Conservation (phyloP, 2,329 filamentous ascomycete species). For the Colletotrichum kahawae region DNA sequence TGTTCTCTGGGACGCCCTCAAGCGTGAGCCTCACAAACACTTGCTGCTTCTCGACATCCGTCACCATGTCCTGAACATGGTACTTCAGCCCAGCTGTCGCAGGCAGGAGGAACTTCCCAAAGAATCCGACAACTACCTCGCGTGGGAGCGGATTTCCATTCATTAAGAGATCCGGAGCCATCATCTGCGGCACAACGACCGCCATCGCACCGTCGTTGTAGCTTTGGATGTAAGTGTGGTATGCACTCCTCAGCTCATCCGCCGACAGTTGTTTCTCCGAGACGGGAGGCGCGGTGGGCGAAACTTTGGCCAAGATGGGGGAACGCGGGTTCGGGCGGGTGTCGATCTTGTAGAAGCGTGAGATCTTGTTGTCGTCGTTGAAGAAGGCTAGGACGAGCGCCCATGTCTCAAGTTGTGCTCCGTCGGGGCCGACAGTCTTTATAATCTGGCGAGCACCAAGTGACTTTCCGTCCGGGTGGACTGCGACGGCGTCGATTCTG, state of each 20-base stretch:
- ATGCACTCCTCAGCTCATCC: neutral
- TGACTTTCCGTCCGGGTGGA: neutral
- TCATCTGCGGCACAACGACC: neutral
- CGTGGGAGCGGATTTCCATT: neutral
- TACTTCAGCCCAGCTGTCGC: conserved; percentile 1
- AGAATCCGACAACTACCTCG: neutral
- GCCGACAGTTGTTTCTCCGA: neutral
- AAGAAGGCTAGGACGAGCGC: neutral
- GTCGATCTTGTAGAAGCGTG: neutral
- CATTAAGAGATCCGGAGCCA: neutral
- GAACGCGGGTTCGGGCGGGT: neutral
- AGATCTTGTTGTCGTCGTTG: neutral
- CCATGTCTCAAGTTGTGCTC: neutral
- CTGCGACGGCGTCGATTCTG: neutral
- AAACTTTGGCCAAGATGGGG: neutral
- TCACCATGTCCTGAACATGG: neutral
- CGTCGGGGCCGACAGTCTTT: neutral
- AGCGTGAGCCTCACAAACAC: neutral
- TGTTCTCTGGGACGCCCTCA: neutral
- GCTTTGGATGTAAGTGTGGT: neutral
- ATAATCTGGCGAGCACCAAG: neutral
- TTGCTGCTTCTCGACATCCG: conserved; percentile 2
- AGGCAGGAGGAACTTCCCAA: neutral
- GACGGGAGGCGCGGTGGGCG: neutral
- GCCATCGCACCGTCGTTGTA: neutral